phyloP scores from a whole-genome alignment of 2,329 filamentous ascomycete species.

The Ceratocystis variospora region DNA sequence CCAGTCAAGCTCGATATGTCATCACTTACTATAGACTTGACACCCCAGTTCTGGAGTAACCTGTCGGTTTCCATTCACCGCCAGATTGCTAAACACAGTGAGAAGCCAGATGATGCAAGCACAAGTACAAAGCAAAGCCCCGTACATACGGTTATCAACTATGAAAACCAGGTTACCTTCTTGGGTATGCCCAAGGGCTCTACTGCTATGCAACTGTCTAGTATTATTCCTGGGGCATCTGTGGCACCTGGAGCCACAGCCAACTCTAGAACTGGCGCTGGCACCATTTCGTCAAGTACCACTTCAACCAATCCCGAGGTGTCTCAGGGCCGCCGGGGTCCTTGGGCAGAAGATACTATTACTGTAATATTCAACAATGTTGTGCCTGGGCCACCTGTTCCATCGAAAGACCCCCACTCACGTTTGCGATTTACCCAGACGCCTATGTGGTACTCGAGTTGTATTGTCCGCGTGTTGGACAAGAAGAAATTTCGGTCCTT shows the following conservation, averaged over 20 bases:
- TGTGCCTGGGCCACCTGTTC: constrained; percentile 21
- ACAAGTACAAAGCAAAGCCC: not conserved
- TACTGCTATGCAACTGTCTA: constrained; percentile 36
- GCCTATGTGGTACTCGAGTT: constrained; percentile 35
- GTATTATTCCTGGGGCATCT: constrained; percentile 27
- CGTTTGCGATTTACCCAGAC: constrained; percentile 15
- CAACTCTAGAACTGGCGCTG: not conserved
- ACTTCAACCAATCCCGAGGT: not conserved
- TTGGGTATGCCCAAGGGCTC: not conserved
- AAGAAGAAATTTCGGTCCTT: constrained; percentile 43
- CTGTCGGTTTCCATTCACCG: constrained; percentile 33
- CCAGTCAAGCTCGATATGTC: constrained; percentile 29
- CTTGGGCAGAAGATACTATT: constrained; percentile 48
- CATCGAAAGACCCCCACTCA: constrained; percentile 12
- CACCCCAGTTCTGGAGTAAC: constrained; percentile 39
- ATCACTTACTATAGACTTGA: constrained; percentile 32
- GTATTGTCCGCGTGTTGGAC: constrained; percentile 41
- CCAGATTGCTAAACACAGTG: constrained; percentile 11
- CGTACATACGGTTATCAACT: not conserved
- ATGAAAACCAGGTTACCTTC: constrained; percentile 18
- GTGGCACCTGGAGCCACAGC: not conserved
- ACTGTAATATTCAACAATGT: constrained; percentile 43
- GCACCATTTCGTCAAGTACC: not conserved
- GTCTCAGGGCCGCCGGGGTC: constrained; percentile 19
- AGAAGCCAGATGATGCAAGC: not conserved